Conservation (phyloP, 1,139 yeast genomes). For the Debaryomycetaceae sp. region DNA sequence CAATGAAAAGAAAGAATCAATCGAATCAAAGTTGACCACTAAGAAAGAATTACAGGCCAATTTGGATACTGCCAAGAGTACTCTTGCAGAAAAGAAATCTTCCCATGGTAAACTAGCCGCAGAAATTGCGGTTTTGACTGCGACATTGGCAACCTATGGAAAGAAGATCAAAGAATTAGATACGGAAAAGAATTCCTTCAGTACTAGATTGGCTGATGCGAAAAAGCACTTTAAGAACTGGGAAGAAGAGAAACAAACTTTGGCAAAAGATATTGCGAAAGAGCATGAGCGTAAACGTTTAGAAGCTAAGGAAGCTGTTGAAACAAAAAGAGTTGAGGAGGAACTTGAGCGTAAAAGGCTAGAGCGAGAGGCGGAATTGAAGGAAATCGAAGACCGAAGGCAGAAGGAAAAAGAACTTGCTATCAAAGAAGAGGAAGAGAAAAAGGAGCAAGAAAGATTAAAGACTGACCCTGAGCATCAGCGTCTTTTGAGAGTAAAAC, state of each 20-base stretch:
- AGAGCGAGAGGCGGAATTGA: slow-evolving; percentile 28
- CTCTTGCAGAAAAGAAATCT: slow-evolving; percentile 33
- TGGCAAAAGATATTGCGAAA: slow-evolving; percentile 38
- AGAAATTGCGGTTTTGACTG: slow-evolving; percentile 45
- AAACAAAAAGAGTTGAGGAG: slow-evolving; percentile 42
- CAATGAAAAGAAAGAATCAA: slow-evolving; percentile 35
- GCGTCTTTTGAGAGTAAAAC: slow-evolving; percentile 22
- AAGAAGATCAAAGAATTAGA: slow-evolving; percentile 40
- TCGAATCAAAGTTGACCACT: slow-evolving; percentile 32
- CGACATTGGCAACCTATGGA: slow-evolving; percentile 43
- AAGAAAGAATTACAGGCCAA: slow-evolving; percentile 42
- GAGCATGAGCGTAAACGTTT: slow-evolving; percentile 46
- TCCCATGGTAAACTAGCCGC: slow-evolving; percentile 36
- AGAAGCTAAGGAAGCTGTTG: slow-evolving; percentile 48
- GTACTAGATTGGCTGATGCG: slow-evolving; percentile 40
- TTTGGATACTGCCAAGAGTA: slow-evolving; percentile 31
- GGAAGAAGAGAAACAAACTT: slow-evolving; percentile 41
- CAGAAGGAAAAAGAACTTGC: slow-evolving; percentile 19
- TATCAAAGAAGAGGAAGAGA: slow-evolving; percentile 15
- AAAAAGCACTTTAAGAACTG: slow-evolving; percentile 37
- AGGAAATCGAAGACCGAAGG: slow-evolving; percentile 19
- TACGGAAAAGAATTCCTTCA: slow-evolving; percentile 37
- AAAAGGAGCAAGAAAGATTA: slow-evolving; percentile 17
- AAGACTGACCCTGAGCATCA: slow-evolving; percentile 26
- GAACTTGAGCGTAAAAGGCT: slow-evolving; percentile 42